A percentile compares a stretch with the other conserved stretches of the same genome.
Conservation (phyloP, 305 asterid species). For the Stenogyne calaminthoides region DNA sequence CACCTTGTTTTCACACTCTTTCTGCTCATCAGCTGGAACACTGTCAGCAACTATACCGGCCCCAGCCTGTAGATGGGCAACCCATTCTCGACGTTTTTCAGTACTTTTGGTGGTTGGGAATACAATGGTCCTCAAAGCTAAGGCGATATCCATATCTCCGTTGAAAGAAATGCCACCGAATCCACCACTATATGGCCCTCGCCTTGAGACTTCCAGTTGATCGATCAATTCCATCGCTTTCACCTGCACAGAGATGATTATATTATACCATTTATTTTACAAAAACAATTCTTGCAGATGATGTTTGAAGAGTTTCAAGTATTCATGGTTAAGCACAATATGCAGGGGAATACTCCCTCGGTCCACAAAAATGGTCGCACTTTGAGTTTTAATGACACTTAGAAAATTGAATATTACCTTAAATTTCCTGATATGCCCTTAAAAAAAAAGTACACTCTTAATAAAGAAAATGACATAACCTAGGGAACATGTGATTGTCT, state of each 20-base stretch:
- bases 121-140: constrained; percentile 85
- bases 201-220: constrained; percentile 71
- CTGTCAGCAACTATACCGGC: constrained; percentile 96
- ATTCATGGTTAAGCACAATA: not conserved
- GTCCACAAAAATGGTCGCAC: too few species aligned
- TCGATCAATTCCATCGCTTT: constrained; percentile 98
- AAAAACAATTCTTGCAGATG: not conserved
- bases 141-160: constrained; percentile 94
- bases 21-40: constrained; percentile 88
- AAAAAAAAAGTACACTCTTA: too few species aligned
- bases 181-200: constrained; percentile 98
- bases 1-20: constrained; percentile 91
- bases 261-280: not conserved
- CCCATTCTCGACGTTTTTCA: constrained; percentile 69
- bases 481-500: too few species aligned
- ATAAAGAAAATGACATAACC: too few species aligned
- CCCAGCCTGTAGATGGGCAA: constrained; percentile 93
- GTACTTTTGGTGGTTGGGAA: constrained; percentile 71
- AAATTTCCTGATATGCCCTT: too few species aligned
- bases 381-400: too few species aligned
- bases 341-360: too few species aligned
- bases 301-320: not conserved
- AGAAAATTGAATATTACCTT: too few species aligned
- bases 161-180: constrained; percentile 89
- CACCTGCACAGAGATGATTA: constrained; percentile 47